phyloP scores from a whole-genome alignment of 768 basidiomycete genomes.

The Lentinula detonsa region DNA sequence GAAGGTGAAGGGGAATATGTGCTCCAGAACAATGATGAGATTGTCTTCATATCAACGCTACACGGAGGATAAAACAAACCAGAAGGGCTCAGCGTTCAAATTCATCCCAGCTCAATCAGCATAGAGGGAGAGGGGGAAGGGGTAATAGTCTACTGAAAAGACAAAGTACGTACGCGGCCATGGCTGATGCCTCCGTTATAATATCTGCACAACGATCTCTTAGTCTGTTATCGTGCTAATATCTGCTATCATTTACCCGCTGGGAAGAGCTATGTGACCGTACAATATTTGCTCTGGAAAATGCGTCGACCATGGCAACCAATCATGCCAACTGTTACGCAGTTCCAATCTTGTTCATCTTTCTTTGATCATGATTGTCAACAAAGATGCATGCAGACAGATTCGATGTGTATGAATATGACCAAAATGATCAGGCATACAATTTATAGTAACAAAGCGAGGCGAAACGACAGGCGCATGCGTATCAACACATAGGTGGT shows the following conservation, averaged over 20 bases:
- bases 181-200: too few relatives aligned
- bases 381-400: background rate
- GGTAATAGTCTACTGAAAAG: too few relatives aligned
- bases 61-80: conserved; percentile 66
- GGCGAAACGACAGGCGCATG: background rate
- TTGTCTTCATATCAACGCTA: conserved; percentile 94
- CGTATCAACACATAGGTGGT: background rate
- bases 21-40: conserved; percentile 74
- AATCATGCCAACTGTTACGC: background rate
- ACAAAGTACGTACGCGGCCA: too few relatives aligned
- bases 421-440: background rate
- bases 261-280: too few relatives aligned
- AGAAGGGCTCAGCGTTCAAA: background rate
- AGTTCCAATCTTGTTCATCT: background rate
- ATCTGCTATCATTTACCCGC: too few relatives aligned
- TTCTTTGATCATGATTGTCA: background rate
- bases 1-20: conserved; percentile 89
- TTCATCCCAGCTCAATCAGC: background rate
- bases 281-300: too few relatives aligned
- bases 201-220: too few relatives aligned
- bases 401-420: background rate
- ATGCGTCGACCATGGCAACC: too few relatives aligned
- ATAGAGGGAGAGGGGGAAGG: background rate
- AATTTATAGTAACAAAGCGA: background rate
- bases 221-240: too few relatives aligned